phyloP scores from a whole-genome alignment of 208 protist species.

The Leishmania martiniquensis region DNA sequence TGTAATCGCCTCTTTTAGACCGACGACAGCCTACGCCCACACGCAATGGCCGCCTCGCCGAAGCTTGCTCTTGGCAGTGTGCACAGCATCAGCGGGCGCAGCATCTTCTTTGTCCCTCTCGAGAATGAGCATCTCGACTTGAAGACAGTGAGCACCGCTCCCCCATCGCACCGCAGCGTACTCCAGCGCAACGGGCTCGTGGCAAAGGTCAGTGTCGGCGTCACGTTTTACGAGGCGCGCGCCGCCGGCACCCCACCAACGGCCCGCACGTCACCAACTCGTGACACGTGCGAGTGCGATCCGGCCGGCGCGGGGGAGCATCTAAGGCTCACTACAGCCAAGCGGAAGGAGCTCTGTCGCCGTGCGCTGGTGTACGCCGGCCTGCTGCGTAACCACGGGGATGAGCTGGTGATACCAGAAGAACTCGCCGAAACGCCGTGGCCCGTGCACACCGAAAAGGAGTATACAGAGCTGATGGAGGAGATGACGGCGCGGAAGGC shows the following conservation, averaged over 20 bases:
- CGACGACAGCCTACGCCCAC: neutral
- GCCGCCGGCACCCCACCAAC: neutral
- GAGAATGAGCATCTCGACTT: slow-evolving; percentile 51
- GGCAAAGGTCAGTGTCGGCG: slow-evolving; percentile 52
- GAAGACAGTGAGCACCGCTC: slow-evolving; percentile 54
- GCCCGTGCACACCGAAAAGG: slow-evolving; percentile 46
- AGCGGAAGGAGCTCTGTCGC: slow-evolving; percentile 43
- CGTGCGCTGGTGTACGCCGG: slow-evolving; percentile 31
- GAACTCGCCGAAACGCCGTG: slow-evolving; percentile 29
- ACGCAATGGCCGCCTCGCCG: neutral
- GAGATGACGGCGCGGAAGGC: slow-evolving; percentile 21
- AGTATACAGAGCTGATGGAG: slow-evolving; percentile 34
- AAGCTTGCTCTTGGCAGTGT: slow-evolving; percentile 31
- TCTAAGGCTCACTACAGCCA: slow-evolving; percentile 20
- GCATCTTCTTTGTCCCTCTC: slow-evolving; percentile 54
- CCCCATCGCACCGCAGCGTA: slow-evolving; percentile 54
- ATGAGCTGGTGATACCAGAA: slow-evolving; percentile 7
- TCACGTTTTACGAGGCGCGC: slow-evolving; percentile 8
- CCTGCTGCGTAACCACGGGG: slow-evolving; percentile 16
- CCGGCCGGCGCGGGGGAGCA: neutral
- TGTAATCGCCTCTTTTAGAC: neutral
- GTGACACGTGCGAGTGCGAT: neutral
- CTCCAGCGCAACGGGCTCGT: slow-evolving; percentile 74
- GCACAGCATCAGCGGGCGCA: slow-evolving; percentile 49
- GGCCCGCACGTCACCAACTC: neutral